Percentiles rank a stretch among this genome's conserved stretches.
Evolutionary conservation across 805 yeast genomes (phyloP).

Genomic region (Candida tibetensis): DNA sequence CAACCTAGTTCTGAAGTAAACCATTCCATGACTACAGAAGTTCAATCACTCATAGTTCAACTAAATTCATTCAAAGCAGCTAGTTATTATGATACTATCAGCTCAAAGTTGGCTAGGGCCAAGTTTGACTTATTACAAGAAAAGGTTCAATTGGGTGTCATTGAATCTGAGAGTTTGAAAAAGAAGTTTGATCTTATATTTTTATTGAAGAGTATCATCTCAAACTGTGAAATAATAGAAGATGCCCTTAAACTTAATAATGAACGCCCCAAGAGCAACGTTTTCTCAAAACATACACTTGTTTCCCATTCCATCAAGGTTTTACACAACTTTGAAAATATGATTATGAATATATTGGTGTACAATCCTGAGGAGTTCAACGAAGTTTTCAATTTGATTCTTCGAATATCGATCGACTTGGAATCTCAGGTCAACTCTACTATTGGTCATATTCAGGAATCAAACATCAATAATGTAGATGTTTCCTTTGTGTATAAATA

Average conservation of each 20-base stretch:
- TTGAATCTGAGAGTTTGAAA: background rate
- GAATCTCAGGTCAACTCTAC: background rate
- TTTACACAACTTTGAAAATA: background rate
- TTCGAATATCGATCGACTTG: background rate
- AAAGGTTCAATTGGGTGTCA: slow-evolving; percentile 1
- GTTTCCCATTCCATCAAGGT: background rate
- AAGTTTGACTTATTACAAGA: slow-evolving; percentile 9
- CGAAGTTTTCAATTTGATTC: background rate
- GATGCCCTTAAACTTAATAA: background rate
- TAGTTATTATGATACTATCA: slow-evolving; percentile 10
- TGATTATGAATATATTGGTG: background rate
- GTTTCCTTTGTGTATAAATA: background rate
- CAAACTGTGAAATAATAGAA: slow-evolving; percentile 1
- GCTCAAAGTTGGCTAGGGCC: slow-evolving; percentile 11
- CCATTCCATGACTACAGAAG: slow-evolving; percentile 3
- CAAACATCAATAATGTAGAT: background rate
- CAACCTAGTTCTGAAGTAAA: background rate
- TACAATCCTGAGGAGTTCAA: background rate
- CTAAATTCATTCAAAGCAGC: slow-evolving; percentile 11
- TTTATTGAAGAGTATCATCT: slow-evolving; percentile 1
- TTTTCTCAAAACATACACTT: background rate
- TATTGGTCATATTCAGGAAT: slow-evolving; percentile 1
- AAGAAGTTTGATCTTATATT: slow-evolving; percentile 1
- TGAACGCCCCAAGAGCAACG: background rate
- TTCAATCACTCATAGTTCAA: slow-evolving; percentile 17